Conservation (phyloP, 805 yeast genomes). For the Sugiyamaella smithiae region DNA sequence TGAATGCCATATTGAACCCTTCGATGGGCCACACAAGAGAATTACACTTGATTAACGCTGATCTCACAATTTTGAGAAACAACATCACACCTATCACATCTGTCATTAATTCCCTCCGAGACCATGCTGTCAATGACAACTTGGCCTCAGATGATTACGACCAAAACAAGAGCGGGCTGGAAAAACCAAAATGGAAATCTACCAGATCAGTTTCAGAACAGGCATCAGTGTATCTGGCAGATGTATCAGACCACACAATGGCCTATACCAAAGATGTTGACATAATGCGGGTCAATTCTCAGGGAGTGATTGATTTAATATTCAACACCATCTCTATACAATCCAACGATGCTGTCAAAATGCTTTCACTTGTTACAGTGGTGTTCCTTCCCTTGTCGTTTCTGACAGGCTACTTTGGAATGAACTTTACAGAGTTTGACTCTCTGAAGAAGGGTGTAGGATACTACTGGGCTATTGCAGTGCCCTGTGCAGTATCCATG, state of each 20-base stretch:
- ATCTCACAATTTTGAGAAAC: conserved; percentile 47
- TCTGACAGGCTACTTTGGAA: conserved; percentile 61
- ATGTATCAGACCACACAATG: conserved; percentile 55
- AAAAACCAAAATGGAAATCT: background rate
- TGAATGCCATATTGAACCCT: conserved; percentile 51
- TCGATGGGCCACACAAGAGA: conserved; percentile 50
- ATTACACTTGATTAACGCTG: conserved; percentile 53
- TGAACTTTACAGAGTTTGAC: conserved; percentile 48
- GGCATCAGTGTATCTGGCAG: conserved; percentile 49
- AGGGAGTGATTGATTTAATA: conserved; percentile 49
- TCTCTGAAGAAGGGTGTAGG: conserved; percentile 39
- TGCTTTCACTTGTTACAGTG: conserved; percentile 54
- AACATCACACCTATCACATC: conserved; percentile 48
- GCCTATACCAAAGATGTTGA: conserved; percentile 53
- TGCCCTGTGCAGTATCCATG: conserved; percentile 36
- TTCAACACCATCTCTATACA: conserved; percentile 58
- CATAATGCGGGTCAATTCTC: conserved; percentile 51
- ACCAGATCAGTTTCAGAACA: conserved; percentile 40
- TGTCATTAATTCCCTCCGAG: conserved; percentile 46
- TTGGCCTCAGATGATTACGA: background rate
- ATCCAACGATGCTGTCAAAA: conserved; percentile 53
- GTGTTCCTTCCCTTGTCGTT: conserved; percentile 57
- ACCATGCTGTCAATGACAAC: conserved; percentile 22
- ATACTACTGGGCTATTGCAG: conserved; percentile 49
- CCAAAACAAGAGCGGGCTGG: background rate